Percentiles rank a stretch among this genome's conserved stretches.
phyloP scores from a whole-genome alignment of 1,284 basidiomycete species.

The Volvariella volvacea region DNA sequence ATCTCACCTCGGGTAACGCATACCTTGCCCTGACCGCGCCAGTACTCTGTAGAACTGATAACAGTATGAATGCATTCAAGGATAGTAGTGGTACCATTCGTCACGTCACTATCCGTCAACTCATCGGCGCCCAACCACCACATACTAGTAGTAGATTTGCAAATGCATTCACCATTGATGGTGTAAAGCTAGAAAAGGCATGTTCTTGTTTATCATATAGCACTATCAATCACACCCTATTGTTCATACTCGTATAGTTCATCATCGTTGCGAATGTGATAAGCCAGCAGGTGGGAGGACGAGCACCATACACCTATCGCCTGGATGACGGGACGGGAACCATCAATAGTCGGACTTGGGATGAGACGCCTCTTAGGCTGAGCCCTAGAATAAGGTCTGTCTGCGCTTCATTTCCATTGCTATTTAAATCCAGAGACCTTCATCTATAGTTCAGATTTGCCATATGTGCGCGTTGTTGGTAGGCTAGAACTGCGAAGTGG shows the following conservation, averaged over 20 bases:
- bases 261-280: constrained; percentile 7
- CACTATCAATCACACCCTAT: too few relatives aligned
- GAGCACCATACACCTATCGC: constrained; percentile 11
- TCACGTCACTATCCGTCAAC: constrained; percentile 9
- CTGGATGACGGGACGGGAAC: constrained; percentile 26
- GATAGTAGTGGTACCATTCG: background rate
- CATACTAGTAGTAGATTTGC: constrained; percentile 1
- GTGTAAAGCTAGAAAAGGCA: constrained; percentile 1
- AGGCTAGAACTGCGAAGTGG: constrained; percentile 12
- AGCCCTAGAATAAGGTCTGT: constrained; percentile 6
- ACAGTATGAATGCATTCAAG: too few relatives aligned
- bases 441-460: background rate
- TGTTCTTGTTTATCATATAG: background rate
- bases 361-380: background rate
- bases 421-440: too few relatives aligned
- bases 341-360: constrained; percentile 16
- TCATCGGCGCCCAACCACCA: constrained; percentile 3
- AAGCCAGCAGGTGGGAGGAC: background rate
- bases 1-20: too few relatives aligned
- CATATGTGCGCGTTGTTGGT: constrained; percentile 22
- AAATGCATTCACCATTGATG: constrained; percentile 1
- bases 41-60: too few relatives aligned
- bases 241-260: background rate
- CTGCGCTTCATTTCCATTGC: background rate
- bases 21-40: too few relatives aligned